phyloP scores from a whole-genome alignment of 2,329 filamentous ascomycete genomes.

The Ophiostoma montium region DNA sequence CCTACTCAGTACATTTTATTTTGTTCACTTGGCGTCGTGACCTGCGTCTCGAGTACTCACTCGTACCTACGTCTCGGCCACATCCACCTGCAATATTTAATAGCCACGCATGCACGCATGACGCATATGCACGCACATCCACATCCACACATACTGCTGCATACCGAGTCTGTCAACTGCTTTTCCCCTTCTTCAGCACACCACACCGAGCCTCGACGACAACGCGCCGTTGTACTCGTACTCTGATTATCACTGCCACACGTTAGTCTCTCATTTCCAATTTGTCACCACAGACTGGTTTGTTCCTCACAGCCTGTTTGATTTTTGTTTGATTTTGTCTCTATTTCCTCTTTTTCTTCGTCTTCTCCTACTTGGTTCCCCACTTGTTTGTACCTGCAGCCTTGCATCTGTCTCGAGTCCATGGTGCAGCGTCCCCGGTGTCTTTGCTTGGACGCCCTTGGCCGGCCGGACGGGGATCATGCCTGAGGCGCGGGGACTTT shows the following conservation, averaged over 20 bases:
- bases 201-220: not conserved
- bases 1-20: too few relatives aligned
- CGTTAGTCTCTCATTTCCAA: too few relatives aligned
- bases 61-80: too few relatives aligned
- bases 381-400: not conserved
- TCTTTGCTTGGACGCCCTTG: slow-evolving; percentile 15
- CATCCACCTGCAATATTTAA: too few relatives aligned
- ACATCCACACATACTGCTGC: slow-evolving; percentile 1
- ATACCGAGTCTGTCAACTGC: not conserved
- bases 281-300: too few relatives aligned
- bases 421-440: slow-evolving; percentile 14
- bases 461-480: not conserved
- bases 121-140: not conserved
- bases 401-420: not conserved
- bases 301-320: too few relatives aligned
- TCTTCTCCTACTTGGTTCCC: not conserved
- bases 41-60: too few relatives aligned
- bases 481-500: not conserved
- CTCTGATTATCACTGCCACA: not conserved
- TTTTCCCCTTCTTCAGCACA: too few relatives aligned
- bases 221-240: not conserved
- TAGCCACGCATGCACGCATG: not conserved
- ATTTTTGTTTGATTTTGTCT: too few relatives aligned
- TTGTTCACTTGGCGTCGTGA: too few relatives aligned
- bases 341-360: too few relatives aligned